phyloP scores from a whole-genome alignment of 1,139 yeast species.

The Hanseniaspora uvarum region DNA sequence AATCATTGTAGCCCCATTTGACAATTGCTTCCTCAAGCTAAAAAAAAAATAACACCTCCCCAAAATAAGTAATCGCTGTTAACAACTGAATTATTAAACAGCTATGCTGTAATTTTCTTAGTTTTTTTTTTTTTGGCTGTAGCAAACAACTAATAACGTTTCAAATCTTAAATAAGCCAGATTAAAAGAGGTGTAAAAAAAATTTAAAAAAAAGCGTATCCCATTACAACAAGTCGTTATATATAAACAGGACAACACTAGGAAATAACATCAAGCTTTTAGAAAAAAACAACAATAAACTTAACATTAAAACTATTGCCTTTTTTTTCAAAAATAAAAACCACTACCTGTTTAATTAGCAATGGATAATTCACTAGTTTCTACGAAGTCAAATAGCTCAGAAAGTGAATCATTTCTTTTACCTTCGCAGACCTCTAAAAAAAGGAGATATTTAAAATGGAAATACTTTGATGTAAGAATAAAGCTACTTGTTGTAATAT shows the following conservation, averaged over 20 bases:
- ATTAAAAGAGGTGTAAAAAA: background rate
- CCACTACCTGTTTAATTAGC: no score
- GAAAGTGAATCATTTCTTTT: background rate
- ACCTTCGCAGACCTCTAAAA: background rate
- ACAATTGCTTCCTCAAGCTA: no score
- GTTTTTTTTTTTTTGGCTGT: no score
- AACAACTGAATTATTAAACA: background rate
- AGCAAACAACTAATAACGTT: background rate
- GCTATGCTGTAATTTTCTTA: background rate
- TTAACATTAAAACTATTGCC: background rate
- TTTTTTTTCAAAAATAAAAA: background rate
- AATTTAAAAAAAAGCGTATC: background rate
- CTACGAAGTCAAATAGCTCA: background rate
- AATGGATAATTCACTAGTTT: background rate
- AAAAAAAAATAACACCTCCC: no score
- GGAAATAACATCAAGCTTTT: no score
- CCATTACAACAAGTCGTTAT: background rate
- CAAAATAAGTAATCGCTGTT: no score
- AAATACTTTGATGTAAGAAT: slow-evolving; percentile 1
- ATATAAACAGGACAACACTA: no score
- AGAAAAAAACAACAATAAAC: background rate
- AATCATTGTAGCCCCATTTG: no score
- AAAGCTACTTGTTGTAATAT: background rate
- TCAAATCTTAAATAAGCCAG: background rate
- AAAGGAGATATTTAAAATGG: background rate